Conservation (phyloP, 371 early-diverging fungal species). For the Apophysomyces trapeziformis region DNA sequence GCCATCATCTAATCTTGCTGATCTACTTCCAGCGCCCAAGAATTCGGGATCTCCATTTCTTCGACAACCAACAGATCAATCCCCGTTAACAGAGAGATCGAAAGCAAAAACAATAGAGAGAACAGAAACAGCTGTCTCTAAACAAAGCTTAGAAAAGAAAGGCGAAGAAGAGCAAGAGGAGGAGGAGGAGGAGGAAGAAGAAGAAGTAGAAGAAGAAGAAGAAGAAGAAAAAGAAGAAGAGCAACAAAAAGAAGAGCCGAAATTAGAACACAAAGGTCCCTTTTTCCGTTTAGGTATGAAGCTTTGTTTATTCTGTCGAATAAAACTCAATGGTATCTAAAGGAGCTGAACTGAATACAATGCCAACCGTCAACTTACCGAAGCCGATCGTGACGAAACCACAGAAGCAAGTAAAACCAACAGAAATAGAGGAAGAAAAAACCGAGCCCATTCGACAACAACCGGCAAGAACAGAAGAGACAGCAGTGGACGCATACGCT, state of each 20-base stretch:
- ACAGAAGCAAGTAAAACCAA: slow-evolving; percentile 12
- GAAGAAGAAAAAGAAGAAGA: slow-evolving; percentile 10
- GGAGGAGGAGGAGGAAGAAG: slow-evolving; percentile 15
- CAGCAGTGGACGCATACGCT: slow-evolving; percentile 40
- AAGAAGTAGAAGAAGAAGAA: slow-evolving; percentile 9
- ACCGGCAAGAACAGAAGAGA: slow-evolving; percentile 13
- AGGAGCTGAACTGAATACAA: slow-evolving; percentile 18
- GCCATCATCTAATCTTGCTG: slow-evolving; percentile 28
- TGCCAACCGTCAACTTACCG: slow-evolving; percentile 20
- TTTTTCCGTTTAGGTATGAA: slow-evolving; percentile 40
- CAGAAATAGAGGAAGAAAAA: slow-evolving; percentile 7
- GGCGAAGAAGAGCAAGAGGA: slow-evolving; percentile 15
- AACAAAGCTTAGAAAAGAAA: slow-evolving; percentile 10
- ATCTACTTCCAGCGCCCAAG: slow-evolving; percentile 41
- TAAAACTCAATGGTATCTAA: background rate
- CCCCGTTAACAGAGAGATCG: slow-evolving; percentile 15
- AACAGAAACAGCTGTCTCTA: slow-evolving; percentile 13
- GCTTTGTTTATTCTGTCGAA: background rate
- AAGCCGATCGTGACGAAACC: slow-evolving; percentile 17
- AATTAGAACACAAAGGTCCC: slow-evolving; percentile 26
- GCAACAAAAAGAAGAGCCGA: slow-evolving; percentile 23
- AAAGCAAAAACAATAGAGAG: slow-evolving; percentile 19
- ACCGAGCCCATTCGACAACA: slow-evolving; percentile 13
- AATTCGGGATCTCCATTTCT: slow-evolving; percentile 12
- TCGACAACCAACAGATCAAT: background rate